These are phyloP conservation scores for Cephaloascus fragrans DNA, from an alignment of 805 yeast species.

Conservation along the genomic window DNA sequence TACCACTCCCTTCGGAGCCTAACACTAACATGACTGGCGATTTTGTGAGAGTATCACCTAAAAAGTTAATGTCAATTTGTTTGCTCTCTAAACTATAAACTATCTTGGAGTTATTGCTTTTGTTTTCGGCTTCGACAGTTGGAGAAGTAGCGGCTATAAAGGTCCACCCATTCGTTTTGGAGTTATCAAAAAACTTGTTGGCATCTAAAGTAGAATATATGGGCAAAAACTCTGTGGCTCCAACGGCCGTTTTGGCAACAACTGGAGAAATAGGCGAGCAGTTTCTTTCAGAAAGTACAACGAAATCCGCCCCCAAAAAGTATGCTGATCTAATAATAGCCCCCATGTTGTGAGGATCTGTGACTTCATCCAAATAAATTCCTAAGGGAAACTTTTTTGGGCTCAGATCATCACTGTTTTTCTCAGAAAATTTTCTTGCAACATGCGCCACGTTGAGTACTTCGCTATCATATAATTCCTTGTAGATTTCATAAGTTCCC, in stretches of 20 bases:
- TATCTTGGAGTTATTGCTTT: not conserved
- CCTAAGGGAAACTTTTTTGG: conserved; percentile 47
- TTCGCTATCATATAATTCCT: conserved; percentile 9
- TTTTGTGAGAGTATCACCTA: conserved; percentile 30
- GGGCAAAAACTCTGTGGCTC: conserved; percentile 69
- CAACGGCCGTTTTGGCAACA: conserved; percentile 74
- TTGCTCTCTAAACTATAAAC: conserved; percentile 17
- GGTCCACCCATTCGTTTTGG: conserved; percentile 57
- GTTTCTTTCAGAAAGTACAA: conserved; percentile 58
- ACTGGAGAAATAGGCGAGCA: conserved; percentile 70
- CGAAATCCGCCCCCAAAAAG: conserved; percentile 74
- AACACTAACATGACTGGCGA: conserved; percentile 63
- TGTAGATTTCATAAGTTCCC: conserved; percentile 4
- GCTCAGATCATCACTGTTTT: too few species aligned
- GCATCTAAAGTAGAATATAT: conserved; percentile 53
- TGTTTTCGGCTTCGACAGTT: conserved; percentile 12
- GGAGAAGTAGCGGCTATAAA: conserved; percentile 51
- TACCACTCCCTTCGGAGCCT: conserved; percentile 83
- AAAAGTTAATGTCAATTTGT: conserved; percentile 26
- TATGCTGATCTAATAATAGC: conserved; percentile 74
- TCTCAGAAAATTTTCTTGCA: conserved; percentile 6
- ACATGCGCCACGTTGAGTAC: conserved; percentile 6
- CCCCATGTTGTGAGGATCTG: conserved; percentile 85
- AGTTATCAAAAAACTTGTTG: conserved; percentile 46
- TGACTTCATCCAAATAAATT: conserved; percentile 64